These are phyloP conservation scores for Claviceps sp. DNA, from an alignment of 2,329 filamentous ascomycete genomes.

Conservation along the genomic window DNA sequence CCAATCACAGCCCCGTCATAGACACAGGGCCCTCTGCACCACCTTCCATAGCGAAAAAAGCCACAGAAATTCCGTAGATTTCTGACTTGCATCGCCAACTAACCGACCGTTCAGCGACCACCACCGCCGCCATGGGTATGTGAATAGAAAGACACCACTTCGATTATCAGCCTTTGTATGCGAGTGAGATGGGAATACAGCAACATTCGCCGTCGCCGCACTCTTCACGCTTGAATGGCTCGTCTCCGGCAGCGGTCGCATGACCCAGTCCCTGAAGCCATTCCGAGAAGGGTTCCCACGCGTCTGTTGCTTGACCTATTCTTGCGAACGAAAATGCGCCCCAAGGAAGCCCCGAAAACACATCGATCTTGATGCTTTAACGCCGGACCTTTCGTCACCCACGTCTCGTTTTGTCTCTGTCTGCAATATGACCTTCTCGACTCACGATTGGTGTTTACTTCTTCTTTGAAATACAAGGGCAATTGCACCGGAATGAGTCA, in stretches of 20 bases:
- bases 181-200: conserved; percentile 27
- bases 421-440: no score
- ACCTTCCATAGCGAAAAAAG: conserved; percentile 21
- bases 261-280: neutral
- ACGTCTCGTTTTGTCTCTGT: neutral
- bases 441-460: conserved; percentile 6
- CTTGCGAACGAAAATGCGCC: conserved; percentile 7
- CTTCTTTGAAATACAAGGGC: conserved; percentile 7
- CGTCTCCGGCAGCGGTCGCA: neutral
- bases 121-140: conserved; percentile 49
- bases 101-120: conserved; percentile 21
- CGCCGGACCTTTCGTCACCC: neutral
- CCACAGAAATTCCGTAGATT: conserved; percentile 5
- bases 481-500: neutral
- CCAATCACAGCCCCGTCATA: conserved; percentile 9
- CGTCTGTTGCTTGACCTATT: conserved; percentile 5
- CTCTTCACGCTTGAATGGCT: neutral
- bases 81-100: conserved; percentile 22
- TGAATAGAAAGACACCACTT: conserved; percentile 25
- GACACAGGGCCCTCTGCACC: conserved; percentile 13
- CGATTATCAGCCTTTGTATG: conserved; percentile 30
- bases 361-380: neutral
- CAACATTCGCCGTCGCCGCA: neutral
- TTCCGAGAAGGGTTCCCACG: conserved; percentile 10
- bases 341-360: neutral